Evolutionary conservation across 2,329 filamentous ascomycete species (phyloP), one percentile per base, ranked within the genome.

Genomic region (Pseudogymnoascus destructans): DNA sequence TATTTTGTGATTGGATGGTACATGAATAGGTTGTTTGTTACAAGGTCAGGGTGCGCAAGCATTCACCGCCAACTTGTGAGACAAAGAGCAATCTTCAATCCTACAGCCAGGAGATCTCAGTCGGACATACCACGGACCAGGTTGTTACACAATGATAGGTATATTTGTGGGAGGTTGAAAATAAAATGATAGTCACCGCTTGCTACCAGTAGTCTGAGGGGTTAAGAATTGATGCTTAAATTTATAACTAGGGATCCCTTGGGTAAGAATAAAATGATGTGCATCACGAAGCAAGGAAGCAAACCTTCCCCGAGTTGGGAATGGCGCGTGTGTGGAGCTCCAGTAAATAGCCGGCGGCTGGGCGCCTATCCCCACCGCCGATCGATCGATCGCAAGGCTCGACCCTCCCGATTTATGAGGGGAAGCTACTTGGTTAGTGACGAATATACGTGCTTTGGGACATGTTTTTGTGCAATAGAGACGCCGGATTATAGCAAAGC

Each of bases 341-440:
- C 42, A 27, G 23, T 8, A 27, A 49, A 27, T 49, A 49, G 42
- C 23, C 42, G 42, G 42, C 42, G 23, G n/a, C 42, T 49, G 23
- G 42, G 42, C 42, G 42, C n/a, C 23, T 30, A 49, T 27, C 23
- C 40, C 38, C 27, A 27, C 40, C 38, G n/a, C 40, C 21, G 40
- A 49, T 27, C 42, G 42, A 49, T 49, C 42, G 42, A 49, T 49
- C 42, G 42, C 40, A 46, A 25, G 40, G 40, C 23, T 49, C 42
- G 9, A 49, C 23, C 23, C 9, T 49, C 23, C 23, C 23, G 42
- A 49, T 30, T 49, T 49, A 58, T 58, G 38, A 33, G 25, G 38
- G 30, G 7, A 49, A 49, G 36, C 19, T 40, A 58, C 33, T 58
- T 58, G n/a, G 56, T 58, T 33, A 10, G 15, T 15, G 27, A 55